These are phyloP conservation scores for Bryoglossum gracile DNA, from an alignment of 495 filamentous ascomycete species.

Conservation along the genomic window DNA sequence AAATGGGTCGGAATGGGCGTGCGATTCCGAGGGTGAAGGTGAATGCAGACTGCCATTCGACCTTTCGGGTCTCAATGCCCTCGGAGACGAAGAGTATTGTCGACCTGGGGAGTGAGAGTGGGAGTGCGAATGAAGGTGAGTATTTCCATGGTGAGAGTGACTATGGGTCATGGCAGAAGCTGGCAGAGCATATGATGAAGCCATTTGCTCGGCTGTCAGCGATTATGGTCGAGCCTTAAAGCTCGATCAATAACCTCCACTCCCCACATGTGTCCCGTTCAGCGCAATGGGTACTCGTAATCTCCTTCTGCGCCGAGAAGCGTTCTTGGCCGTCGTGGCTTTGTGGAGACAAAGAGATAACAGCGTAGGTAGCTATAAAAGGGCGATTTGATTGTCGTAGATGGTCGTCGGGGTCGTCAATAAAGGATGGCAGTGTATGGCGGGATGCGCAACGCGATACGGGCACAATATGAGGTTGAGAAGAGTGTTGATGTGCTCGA, in stretches of 20 bases:
- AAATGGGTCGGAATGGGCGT: too few relatives aligned
- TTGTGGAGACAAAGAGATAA: too few relatives aligned
- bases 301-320: constrained; percentile 5
- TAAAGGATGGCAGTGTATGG: neutral
- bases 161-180: constrained; percentile 38
- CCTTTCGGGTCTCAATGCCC: constrained; percentile 18
- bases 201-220: constrained; percentile 27
- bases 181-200: constrained; percentile 44
- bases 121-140: constrained; percentile 32
- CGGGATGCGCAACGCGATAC: neutral
- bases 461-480: too few relatives aligned
- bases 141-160: constrained; percentile 33
- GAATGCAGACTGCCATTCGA: constrained; percentile 26
- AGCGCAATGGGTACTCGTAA: neutral
- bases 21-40: constrained; percentile 29
- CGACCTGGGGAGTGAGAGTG: constrained; percentile 26
- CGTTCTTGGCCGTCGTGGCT: neutral
- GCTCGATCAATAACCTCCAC: constrained; percentile 6
- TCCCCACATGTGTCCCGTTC: constrained; percentile 13
- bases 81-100: constrained; percentile 13
- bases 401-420: neutral
- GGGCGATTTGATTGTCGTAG: neutral
- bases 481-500: too few relatives aligned
- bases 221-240: constrained; percentile 14
- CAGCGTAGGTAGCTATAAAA: too few relatives aligned